A percentile compares a stretch with the other conserved stretches of the same genome.
Evolutionary conservation across 2,329 filamentous ascomycete genomes (phyloP).

Genomic region (Rosellinia necatrix): DNA sequence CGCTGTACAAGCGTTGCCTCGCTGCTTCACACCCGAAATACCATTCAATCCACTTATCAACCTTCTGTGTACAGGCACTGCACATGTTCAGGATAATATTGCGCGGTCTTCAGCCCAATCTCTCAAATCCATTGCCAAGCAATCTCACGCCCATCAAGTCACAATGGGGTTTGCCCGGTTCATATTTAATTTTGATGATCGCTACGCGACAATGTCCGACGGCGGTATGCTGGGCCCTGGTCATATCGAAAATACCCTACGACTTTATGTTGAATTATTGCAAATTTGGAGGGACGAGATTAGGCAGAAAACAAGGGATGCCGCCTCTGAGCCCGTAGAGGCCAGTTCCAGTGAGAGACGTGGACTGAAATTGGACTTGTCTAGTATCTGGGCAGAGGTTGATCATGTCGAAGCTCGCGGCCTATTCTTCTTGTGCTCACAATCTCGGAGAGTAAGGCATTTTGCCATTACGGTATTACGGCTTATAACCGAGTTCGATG

Average conservation of each 20-base stretch:
- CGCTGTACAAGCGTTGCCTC: slow-evolving; percentile 89
- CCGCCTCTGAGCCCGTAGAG: slow-evolving; percentile 67
- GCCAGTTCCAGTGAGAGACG: slow-evolving; percentile 68
- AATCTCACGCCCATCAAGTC: slow-evolving; percentile 91
- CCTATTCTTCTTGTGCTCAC: slow-evolving; percentile 95
- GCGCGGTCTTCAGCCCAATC: slow-evolving; percentile 91
- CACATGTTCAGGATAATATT: slow-evolving; percentile 91
- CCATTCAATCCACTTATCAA: slow-evolving; percentile 94
- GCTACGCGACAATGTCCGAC: slow-evolving; percentile 97
- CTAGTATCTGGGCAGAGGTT: slow-evolving; percentile 87
- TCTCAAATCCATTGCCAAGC: slow-evolving; percentile 90
- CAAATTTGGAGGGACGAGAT: slow-evolving; percentile 99
- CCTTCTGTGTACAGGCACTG: slow-evolving; percentile 92
- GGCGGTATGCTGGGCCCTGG: slow-evolving; percentile 92
- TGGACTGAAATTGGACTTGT: slow-evolving; percentile 80
- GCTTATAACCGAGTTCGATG: slow-evolving; percentile 92
- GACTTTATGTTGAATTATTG: slow-evolving; percentile 89
- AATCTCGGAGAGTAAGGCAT: slow-evolving; percentile 84
- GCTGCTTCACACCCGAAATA: slow-evolving; percentile 89
- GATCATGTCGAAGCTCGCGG: slow-evolving; percentile 97
- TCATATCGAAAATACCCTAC: slow-evolving; percentile 92
- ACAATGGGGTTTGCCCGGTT: slow-evolving; percentile 96
- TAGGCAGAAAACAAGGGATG: slow-evolving; percentile 79
- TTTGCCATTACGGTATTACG: slow-evolving; percentile 92
- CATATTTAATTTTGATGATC: slow-evolving; percentile 98